Evolutionary conservation across 108 stramenopile species (phyloP).

Genomic region (Epithemia pelagica): DNA sequence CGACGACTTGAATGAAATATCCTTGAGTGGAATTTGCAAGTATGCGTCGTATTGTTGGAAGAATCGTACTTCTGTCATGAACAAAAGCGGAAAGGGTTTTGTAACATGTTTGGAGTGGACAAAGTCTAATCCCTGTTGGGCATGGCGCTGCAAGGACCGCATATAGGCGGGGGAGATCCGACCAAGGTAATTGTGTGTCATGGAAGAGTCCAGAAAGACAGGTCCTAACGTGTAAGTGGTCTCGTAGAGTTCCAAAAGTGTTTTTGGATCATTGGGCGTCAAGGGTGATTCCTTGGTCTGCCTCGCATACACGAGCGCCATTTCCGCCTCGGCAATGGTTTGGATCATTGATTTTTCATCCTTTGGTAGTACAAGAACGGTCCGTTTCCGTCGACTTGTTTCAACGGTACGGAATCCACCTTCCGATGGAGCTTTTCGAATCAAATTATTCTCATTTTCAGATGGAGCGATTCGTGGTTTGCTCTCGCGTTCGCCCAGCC

Average conservation of each 20-base stretch:
- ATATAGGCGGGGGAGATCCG: constrained; percentile 68
- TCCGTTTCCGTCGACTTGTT: constrained; percentile 14
- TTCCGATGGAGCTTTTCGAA: constrained; percentile 8
- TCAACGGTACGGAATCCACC: background rate
- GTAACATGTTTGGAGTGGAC: constrained; percentile 17
- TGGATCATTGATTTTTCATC: constrained; percentile 41
- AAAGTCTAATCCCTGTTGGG: constrained; percentile 29
- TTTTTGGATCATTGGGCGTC: constrained; percentile 28
- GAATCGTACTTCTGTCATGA: constrained; percentile 61
- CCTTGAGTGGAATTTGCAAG: constrained; percentile 42
- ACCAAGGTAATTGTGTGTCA: constrained; percentile 73
- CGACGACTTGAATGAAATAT: constrained; percentile 1
- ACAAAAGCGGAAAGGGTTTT: constrained; percentile 48
- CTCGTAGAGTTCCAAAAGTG: constrained; percentile 53
- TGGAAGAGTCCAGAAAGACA: constrained; percentile 73
- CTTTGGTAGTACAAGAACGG: constrained; percentile 55
- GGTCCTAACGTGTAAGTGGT: constrained; percentile 35
- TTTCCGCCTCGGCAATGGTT: constrained; percentile 38
- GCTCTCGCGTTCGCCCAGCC: constrained; percentile 46
- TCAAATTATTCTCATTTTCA: constrained; percentile 1
- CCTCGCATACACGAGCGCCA: constrained; percentile 41
- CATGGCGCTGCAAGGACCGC: constrained; percentile 45
- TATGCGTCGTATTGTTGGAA: constrained; percentile 76
- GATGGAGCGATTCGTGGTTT: background rate
- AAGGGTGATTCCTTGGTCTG: constrained; percentile 32